Evolutionary conservation across 2,329 filamentous ascomycete genomes (phyloP).

Genomic region (Grosmannia huntii): DNA sequence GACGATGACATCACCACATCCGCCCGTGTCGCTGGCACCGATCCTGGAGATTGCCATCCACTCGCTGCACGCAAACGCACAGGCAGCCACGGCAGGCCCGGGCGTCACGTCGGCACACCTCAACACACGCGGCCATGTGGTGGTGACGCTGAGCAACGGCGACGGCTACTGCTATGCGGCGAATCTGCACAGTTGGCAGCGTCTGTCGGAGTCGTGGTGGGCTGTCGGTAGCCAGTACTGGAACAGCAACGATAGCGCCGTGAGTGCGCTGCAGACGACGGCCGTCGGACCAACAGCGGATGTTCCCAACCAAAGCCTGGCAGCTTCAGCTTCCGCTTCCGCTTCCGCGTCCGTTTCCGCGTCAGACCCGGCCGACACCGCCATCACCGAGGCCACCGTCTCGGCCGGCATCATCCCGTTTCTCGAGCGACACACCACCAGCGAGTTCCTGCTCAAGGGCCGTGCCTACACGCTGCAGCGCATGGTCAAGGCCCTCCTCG

Average conservation of each 20-base stretch:
- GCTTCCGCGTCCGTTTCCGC: not conserved
- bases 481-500: constrained; percentile 78
- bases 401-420: constrained; percentile 89
- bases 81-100: constrained; percentile 62
- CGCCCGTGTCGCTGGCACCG: constrained; percentile 77
- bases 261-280: constrained; percentile 65
- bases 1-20: constrained; percentile 71
- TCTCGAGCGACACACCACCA: constrained; percentile 88
- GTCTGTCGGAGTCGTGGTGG: constrained; percentile 96
- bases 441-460: constrained; percentile 81
- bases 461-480: constrained; percentile 84
- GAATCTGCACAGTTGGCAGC: constrained; percentile 81
- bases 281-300: constrained; percentile 47
- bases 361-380: constrained; percentile 16
- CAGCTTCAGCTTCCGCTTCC: not conserved
- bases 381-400: constrained; percentile 60
- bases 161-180: constrained; percentile 87
- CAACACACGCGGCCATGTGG: constrained; percentile 73
- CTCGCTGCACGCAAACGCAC: constrained; percentile 63
- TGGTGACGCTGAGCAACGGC: constrained; percentile 87
- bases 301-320: constrained; percentile 23
- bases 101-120: constrained; percentile 83
- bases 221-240: constrained; percentile 96
- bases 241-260: constrained; percentile 90
- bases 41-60: constrained; percentile 78